phyloP scores from a whole-genome alignment of 2,329 filamentous ascomycete species.

The Exophiala calicioides region DNA sequence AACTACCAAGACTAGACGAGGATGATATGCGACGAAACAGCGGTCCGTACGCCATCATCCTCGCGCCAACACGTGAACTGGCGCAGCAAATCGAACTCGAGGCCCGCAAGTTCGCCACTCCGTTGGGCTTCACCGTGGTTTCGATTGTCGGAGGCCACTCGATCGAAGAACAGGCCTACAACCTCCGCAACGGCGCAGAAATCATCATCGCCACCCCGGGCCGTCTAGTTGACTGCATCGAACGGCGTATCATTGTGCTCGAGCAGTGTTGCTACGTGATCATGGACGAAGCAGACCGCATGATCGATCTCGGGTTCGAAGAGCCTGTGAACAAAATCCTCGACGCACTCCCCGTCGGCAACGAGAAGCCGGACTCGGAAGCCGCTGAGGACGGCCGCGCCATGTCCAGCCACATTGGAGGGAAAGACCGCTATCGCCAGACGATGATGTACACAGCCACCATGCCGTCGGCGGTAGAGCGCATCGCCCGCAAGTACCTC shows the following conservation, averaged over 20 bases:
- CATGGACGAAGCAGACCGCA: conserved; percentile 98
- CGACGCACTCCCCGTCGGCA: conserved; percentile 84
- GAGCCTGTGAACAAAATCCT: conserved; percentile 97
- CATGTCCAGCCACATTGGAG: conserved; percentile 79
- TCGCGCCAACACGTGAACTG: conserved; percentile 94
- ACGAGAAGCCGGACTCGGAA: conserved; percentile 93
- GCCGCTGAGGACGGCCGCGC: conserved; percentile 80
- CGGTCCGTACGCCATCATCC: conserved; percentile 93
- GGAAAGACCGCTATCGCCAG: conserved; percentile 81
- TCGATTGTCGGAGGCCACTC: conserved; percentile 98
- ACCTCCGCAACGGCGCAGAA: conserved; percentile 86
- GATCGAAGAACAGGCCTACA: conserved; percentile 89
- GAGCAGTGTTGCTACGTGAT: conserved; percentile 98
- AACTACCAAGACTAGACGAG: conserved; percentile 81
- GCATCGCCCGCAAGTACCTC: conserved; percentile 95
- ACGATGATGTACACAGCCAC: conserved; percentile 99
- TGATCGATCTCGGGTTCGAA: conserved; percentile 98
- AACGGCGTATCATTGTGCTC: conserved; percentile 84
- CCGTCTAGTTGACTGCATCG: conserved; percentile 95
- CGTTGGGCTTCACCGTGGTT: conserved; percentile 89
- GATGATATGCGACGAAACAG: conserved; percentile 84
- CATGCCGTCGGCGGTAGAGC: conserved; percentile 89
- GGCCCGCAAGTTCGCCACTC: conserved; percentile 85
- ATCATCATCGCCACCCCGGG: conserved; percentile 98
- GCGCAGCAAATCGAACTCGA: conserved; percentile 97